Conservation (phyloP, 306 rosid species). For the Morella rubra region DNA sequence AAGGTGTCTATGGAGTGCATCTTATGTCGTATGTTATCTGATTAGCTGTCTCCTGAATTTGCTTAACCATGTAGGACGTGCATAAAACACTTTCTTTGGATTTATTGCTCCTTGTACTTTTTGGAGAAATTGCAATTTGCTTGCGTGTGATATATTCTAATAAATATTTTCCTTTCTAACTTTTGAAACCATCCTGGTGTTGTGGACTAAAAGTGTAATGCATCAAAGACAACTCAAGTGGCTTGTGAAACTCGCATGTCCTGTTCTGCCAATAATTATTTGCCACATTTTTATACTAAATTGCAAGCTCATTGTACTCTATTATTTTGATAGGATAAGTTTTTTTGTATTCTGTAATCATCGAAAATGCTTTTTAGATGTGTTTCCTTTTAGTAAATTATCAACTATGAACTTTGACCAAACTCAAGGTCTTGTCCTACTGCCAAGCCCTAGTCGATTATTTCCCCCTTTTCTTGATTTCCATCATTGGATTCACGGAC, state of each 20-base stretch:
- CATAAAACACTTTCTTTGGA: background rate
- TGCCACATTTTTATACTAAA: background rate
- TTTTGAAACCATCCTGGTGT: too few species aligned
- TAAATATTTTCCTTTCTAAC: background rate
- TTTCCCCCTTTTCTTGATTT: background rate
- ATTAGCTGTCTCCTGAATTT: slow-evolving; percentile 5
- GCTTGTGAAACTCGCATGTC: too few species aligned
- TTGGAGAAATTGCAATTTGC: background rate
- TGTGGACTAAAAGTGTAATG: too few species aligned
- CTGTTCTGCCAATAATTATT: background rate
- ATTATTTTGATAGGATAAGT: too few species aligned
- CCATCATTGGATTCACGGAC: background rate
- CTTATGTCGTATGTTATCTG: background rate
- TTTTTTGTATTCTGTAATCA: too few species aligned
- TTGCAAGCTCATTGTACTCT: background rate
- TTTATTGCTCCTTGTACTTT: background rate
- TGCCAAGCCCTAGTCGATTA: background rate
- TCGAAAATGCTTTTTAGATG: too few species aligned
- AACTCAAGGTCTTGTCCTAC: background rate
- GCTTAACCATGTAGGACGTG: background rate
- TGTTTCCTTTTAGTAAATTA: too few species aligned
- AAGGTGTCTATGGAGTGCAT: background rate
- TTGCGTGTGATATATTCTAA: background rate
- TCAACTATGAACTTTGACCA: background rate
- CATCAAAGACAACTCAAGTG: background rate